Conservation (phyloP, 176 grass and related monocot genomes). For the Cocos nucifera region DNA sequence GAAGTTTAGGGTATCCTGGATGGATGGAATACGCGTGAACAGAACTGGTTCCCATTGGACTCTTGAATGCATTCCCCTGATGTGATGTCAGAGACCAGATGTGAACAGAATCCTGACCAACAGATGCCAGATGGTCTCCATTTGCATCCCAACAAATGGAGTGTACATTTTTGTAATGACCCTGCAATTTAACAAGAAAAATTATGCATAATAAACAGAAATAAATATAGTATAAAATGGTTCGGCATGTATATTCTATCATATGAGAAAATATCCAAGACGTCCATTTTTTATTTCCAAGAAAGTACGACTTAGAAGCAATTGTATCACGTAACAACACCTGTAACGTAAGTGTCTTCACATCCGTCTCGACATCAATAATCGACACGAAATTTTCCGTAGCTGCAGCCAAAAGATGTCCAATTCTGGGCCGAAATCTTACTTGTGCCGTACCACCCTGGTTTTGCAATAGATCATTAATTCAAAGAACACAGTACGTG, state of each 20-base stretch:
- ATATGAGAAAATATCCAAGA: no score
- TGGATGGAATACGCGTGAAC: slow-evolving; percentile 89
- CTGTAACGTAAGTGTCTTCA: slow-evolving; percentile 40
- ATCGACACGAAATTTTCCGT: slow-evolving; percentile 59
- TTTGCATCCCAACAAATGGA: slow-evolving; percentile 84
- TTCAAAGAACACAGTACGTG: slow-evolving; percentile 1
- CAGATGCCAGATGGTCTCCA: slow-evolving; percentile 72
- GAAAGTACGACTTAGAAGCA: no score
- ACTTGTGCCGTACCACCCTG: slow-evolving; percentile 67
- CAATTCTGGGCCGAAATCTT: slow-evolving; percentile 69
- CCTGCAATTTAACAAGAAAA: slow-evolving; percentile 32
- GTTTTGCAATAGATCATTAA: slow-evolving; percentile 25
- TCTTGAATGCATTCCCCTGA: slow-evolving; percentile 49
- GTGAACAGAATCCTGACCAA: slow-evolving; percentile 75
- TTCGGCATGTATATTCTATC: no score
- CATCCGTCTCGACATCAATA: slow-evolving; percentile 55
- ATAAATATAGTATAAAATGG: not conserved
- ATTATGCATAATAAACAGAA: not conserved
- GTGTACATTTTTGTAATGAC: slow-evolving; percentile 51
- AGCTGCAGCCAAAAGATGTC: slow-evolving; percentile 75
- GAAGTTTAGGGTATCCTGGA: slow-evolving; percentile 52
- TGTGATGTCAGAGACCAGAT: slow-evolving; percentile 52
- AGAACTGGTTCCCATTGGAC: slow-evolving; percentile 74
- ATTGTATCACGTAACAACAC: slow-evolving; percentile 10
- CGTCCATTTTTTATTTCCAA: no score